A percentile compares a stretch with the other conserved stretches of the same genome.
These are phyloP conservation scores for Fragosphaeria purpurea DNA, from an alignment of 2,329 filamentous ascomycete species.

Conservation along the genomic window DNA sequence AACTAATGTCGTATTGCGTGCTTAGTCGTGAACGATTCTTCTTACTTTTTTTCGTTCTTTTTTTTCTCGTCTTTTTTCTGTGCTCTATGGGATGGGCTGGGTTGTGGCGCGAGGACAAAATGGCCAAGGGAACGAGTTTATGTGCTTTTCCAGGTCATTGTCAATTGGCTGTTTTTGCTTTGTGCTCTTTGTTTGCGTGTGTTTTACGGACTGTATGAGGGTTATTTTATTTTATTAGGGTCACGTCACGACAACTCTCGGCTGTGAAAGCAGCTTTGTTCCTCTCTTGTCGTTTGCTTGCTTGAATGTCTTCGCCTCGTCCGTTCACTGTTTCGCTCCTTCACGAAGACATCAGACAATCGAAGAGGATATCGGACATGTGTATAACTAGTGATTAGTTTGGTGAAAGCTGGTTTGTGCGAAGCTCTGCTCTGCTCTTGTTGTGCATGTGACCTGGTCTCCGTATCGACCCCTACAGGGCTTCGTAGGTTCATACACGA, in stretches of 20 bases:
- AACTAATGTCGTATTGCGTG: too few relatives aligned
- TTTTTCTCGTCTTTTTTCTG: constrained; percentile 7
- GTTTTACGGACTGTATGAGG: constrained; percentile 16
- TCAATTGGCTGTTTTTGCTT: constrained; percentile 7
- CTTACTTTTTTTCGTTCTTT: constrained; percentile 1
- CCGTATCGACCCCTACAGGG: too few relatives aligned
- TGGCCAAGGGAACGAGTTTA: constrained; percentile 13
- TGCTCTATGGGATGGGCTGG: constrained; percentile 11
- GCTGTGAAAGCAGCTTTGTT: constrained; percentile 1
- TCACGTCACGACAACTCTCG: constrained; percentile 9
- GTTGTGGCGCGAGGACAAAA: constrained; percentile 13
- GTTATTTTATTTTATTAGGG: constrained; percentile 10
- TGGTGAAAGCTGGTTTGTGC: background rate
- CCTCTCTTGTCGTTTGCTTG: background rate
- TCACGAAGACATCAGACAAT: background rate
- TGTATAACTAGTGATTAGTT: constrained; percentile 7
- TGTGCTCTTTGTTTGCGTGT: constrained; percentile 16
- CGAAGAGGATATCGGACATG: background rate
- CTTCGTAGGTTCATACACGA: too few relatives aligned
- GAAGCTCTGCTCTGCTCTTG: background rate
- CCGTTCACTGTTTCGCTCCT: background rate
- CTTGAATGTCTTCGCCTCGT: background rate
- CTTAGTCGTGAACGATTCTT: too few relatives aligned
- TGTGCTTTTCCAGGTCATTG: constrained; percentile 10
- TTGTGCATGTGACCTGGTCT: too few relatives aligned